A percentile compares a stretch with the other conserved stretches of the same genome.
phyloP scores from a whole-genome alignment of 345 rosid genomes.

The Cardamine chenopodiifolia region DNA sequence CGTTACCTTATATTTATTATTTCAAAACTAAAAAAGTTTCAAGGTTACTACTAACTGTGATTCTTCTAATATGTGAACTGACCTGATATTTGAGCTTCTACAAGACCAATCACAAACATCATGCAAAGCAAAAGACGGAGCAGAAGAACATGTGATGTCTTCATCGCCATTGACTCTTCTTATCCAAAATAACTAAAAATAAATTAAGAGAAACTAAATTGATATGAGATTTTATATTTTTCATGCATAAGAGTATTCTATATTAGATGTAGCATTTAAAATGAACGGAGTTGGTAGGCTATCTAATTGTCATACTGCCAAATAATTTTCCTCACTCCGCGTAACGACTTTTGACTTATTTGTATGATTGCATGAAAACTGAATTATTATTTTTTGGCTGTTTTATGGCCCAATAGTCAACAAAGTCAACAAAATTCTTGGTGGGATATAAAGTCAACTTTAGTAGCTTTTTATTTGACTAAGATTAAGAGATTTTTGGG shows the following conservation, averaged over 20 bases:
- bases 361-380: background rate
- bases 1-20: background rate
- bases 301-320: background rate
- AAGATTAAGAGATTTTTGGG: background rate
- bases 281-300: background rate
- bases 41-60: background rate
- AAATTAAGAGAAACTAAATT: background rate
- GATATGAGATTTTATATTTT: background rate
- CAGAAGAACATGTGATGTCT: slow-evolving; percentile 4
- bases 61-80: background rate
- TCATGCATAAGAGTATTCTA: background rate
- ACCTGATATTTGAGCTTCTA: slow-evolving; percentile 7
- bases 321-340: background rate
- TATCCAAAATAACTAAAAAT: background rate
- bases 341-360: background rate
- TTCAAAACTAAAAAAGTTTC: background rate
- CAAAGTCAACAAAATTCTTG: background rate
- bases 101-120: slow-evolving; percentile 13
- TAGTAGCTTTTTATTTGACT: background rate
- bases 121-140: slow-evolving; percentile 20
- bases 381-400: background rate
- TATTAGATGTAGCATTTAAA: background rate
- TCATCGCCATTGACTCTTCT: slow-evolving; percentile 15
- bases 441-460: background rate
- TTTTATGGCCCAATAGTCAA: background rate